These are phyloP conservation scores for Physcomitrium patens DNA, from an alignment of 225 moss, liverwort and hornwort genomes.

Conservation along the genomic window DNA sequence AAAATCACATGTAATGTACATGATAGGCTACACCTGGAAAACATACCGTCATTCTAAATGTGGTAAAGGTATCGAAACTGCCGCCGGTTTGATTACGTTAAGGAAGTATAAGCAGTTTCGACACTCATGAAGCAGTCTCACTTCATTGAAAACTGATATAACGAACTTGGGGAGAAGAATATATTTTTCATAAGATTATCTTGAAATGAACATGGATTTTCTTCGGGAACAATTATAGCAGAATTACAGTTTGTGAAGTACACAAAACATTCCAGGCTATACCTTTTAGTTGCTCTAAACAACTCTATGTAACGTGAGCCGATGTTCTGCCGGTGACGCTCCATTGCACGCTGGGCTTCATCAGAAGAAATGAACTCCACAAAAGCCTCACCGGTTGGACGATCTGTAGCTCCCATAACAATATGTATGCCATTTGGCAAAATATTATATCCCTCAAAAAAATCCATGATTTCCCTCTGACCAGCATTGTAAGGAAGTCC, in stretches of 20 bases:
- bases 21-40: too few relatives aligned
- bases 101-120: too few relatives aligned
- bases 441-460: conserved; percentile 96
- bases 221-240: background rate
- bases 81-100: too few relatives aligned
- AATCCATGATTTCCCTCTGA: conserved; percentile 99
- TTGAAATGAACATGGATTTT: background rate
- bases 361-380: conserved; percentile 95
- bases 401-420: conserved; percentile 99
- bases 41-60: too few relatives aligned
- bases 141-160: too few relatives aligned
- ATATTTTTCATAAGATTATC: background rate
- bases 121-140: too few relatives aligned
- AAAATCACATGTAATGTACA: too few relatives aligned
- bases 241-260: background rate
- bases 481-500: conserved; percentile 99
- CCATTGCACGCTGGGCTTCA: conserved; percentile 99
- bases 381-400: conserved; percentile 98
- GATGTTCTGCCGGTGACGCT: conserved; percentile 98
- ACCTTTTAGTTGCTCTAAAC: conserved; percentile 99
- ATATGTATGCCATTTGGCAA: conserved; percentile 97
- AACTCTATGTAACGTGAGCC: conserved; percentile 98
- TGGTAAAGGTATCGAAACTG: too few relatives aligned
- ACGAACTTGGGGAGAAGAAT: too few relatives aligned
- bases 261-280: background rate